A percentile compares a stretch with the other conserved stretches of the same genome.
Conservation (phyloP, 176 grass and related monocot species). For the Aegilops tauschii region DNA sequence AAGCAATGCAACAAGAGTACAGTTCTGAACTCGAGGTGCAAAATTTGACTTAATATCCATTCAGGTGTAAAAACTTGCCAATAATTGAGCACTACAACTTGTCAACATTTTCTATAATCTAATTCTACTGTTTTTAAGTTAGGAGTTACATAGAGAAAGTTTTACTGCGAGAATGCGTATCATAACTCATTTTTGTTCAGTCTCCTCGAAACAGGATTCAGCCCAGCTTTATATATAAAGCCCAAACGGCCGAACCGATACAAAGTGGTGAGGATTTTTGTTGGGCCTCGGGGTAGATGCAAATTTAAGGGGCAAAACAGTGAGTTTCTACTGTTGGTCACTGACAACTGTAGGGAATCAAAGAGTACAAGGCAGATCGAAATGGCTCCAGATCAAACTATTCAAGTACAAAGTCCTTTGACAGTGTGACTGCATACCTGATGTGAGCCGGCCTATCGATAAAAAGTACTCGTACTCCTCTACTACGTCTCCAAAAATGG, state of each 20-base stretch:
- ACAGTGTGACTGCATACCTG: background rate
- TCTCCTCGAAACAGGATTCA: no score
- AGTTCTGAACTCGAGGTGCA: background rate
- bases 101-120: background rate
- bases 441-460: background rate
- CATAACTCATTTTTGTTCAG: background rate
- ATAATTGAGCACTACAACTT: background rate
- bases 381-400: conserved; percentile 7
- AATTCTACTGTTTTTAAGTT: background rate
- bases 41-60: background rate
- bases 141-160: background rate
- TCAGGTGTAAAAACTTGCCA: background rate
- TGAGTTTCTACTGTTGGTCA: background rate
- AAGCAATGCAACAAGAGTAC: background rate
- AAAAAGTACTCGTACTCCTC: no score
- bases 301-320: background rate
- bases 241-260: no score
- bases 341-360: background rate
- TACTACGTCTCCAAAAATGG: background rate
- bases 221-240: no score
- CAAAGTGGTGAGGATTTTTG: background rate
- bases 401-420: background rate
- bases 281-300: background rate
- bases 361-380: background rate
- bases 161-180: background rate